phyloP scores from a whole-genome alignment of 208 protist genomes.

The Acanthamoeba quina region DNA sequence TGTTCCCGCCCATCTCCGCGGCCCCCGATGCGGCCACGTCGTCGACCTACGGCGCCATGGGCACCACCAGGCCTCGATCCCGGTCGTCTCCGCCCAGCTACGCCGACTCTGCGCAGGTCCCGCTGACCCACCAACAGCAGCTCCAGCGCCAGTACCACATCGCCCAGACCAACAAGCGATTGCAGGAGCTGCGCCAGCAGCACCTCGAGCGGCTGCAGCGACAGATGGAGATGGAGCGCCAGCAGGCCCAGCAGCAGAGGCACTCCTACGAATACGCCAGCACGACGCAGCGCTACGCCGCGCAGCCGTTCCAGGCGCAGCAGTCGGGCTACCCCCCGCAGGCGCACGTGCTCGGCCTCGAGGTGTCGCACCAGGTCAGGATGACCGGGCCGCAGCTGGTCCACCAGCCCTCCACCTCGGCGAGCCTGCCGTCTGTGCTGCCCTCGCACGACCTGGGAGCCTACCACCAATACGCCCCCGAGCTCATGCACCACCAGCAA shows the following conservation, averaged over 20 bases:
- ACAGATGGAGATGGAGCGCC: neutral
- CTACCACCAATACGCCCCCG: neutral
- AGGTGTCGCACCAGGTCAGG: neutral
- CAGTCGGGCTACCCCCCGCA: neutral
- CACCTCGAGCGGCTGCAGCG: conserved; percentile 18
- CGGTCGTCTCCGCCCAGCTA: neutral
- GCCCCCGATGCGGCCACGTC: neutral
- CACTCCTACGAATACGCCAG: neutral
- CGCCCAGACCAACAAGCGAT: conserved; percentile 37
- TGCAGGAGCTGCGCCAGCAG: conserved; percentile 40
- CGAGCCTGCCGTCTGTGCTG: neutral
- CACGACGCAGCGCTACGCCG: neutral
- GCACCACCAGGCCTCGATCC: neutral
- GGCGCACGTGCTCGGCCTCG: conserved; percentile 1
- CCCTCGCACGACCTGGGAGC: neutral
- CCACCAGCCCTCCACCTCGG: neutral
- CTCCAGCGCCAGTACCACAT: conserved; percentile 49
- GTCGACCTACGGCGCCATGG: neutral
- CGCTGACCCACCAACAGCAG: neutral
- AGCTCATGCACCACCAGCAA: neutral
- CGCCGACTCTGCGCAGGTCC: neutral
- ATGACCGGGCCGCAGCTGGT: too few species aligned
- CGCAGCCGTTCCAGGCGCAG: neutral
- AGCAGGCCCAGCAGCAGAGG: neutral
- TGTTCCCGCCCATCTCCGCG: neutral